Base-by-base conservation (phyloP, 2,329 filamentous ascomycete genomes). In the Drechslera avenae region DNA sequence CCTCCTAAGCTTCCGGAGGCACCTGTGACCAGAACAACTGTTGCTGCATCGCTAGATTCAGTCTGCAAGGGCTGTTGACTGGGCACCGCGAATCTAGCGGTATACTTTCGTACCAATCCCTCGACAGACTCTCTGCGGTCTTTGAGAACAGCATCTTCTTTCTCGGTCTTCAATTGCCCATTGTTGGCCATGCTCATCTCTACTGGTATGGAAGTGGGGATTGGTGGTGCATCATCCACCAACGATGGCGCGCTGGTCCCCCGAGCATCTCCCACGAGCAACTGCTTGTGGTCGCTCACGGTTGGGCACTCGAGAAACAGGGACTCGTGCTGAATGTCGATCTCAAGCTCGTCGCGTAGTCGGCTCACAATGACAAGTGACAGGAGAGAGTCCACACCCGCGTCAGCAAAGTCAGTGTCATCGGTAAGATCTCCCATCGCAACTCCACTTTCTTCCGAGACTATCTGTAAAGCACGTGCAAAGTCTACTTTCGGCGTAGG, bases 271-370 rank as follows among this genome's bases (percentile, higher is more conserved):
- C n/a, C n/a, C n/a, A n/a, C n/a, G n/a, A 39, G 16, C 14, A 80
- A 78, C 39, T 79, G 79, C 67, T 86, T 84, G 46, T 87, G 81
- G 50, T 85, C 82, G 56, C 81, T 79, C 17, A 87, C 79, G 2
- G 81, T 82, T 2, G 80, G 76, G 64, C 83, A 83, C 52, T 79
- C 76, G 6, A 39, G 17, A 26, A 46, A 39, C 28, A 46, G 26
- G 4, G 44, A 33, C n/a, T 46, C 34, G 13, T 6, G 31, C 21
- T 19, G 12, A 8, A 66, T 26, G 4, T 64, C 57, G 5, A 64
- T 16, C 4, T 54, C 55, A 2, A 62, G 55, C 21, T 58, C 55
- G 12, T 56, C 32, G 8, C 51, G 52, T 13, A 66, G 35, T 6
- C 50, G 50, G 36, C 46, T 46, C 12, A 48, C 41, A 32, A 68